These are phyloP conservation scores for Colletotrichum scovillei DNA, from an alignment of 2,329 filamentous ascomycete genomes.

Conservation along the genomic window DNA sequence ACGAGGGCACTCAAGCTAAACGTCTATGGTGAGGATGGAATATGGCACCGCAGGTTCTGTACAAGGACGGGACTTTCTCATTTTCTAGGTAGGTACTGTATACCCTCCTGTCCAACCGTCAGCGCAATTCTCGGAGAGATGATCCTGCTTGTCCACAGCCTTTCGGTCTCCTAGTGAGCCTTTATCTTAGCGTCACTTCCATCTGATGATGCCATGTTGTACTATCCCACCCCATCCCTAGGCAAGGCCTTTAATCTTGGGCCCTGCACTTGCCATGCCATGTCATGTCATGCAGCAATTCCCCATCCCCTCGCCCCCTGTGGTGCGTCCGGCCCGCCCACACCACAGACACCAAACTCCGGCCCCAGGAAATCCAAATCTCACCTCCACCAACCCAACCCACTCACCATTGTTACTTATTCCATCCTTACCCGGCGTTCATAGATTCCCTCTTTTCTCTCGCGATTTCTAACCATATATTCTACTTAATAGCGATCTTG, in stretches of 20 bases:
- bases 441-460: not conserved
- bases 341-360: slow-evolving; percentile 29
- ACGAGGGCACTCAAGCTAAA: not conserved
- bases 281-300: slow-evolving; percentile 9
- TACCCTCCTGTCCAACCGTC: not conserved
- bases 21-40: not conserved
- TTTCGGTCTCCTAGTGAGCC: not conserved
- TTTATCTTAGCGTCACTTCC: slow-evolving; percentile 1
- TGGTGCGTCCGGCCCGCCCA: slow-evolving; percentile 26
- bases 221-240: not conserved
- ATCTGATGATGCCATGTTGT: not conserved
- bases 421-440: not conserved
- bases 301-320: slow-evolving; percentile 13
- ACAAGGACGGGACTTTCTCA: not conserved
- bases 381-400: slow-evolving; percentile 20
- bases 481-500: not conserved
- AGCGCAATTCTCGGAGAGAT: not conserved
- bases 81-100: no score
- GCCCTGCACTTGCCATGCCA: not conserved
- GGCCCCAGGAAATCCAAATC: slow-evolving; percentile 28
- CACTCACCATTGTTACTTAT: slow-evolving; percentile 20
- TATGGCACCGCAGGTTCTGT: not conserved
- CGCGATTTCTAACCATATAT: not conserved
- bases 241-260: not conserved
- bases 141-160: not conserved